Base-by-base conservation (phyloP, 106 monocot species). In the Dactylorhiza incarnata region DNA sequence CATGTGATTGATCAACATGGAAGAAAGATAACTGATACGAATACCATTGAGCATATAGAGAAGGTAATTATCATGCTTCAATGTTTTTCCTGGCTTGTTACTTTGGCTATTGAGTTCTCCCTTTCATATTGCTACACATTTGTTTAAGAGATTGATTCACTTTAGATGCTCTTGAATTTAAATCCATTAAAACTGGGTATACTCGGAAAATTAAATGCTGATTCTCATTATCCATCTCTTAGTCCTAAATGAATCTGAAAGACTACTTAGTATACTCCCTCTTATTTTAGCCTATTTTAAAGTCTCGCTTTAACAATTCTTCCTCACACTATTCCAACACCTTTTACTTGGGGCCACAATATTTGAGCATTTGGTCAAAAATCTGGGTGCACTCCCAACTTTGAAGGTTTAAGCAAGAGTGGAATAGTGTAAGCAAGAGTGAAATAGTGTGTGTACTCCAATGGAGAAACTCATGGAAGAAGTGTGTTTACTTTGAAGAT, bases 1-100 rank as follows among this genome's bases (percentile, higher is more conserved):
- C 95, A 95, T 79, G 95, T 95, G 24, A 90, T 85, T 20, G 90
- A 92, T 78, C 88, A 90, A 43, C 81, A 88, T 72, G 95, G 95
- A 68, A 80, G 73, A 29, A 88, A 95, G 76, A 58, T 95, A 17
- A 82, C 50, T 14, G 88, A 95, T 75, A 80, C 71, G 71, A 90
- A 86, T 76, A 86, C 92, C 45, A 85, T 92, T 19, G 87, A 92
- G 13, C 77, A 87, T 82, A 92, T 92, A 71, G 89, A 92, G 76
- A 85, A 76, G 87, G 92, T 89, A 82, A 16, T 4, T 65, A 11
- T 15, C 12, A 8, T 16, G 29, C 25, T 13, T 65, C 56, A 51
- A 23, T 66, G 15, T 45, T 47, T 16, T 44, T 56, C 54, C 50
- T 63, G 23, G 25, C 63, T 44, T 63, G 9, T 13, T 49, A 12